Percentiles rank a stretch among this genome's conserved stretches.
These are phyloP conservation scores for Salvia hispanica DNA, from an alignment of 257 asterid species.

Conservation along the genomic window DNA sequence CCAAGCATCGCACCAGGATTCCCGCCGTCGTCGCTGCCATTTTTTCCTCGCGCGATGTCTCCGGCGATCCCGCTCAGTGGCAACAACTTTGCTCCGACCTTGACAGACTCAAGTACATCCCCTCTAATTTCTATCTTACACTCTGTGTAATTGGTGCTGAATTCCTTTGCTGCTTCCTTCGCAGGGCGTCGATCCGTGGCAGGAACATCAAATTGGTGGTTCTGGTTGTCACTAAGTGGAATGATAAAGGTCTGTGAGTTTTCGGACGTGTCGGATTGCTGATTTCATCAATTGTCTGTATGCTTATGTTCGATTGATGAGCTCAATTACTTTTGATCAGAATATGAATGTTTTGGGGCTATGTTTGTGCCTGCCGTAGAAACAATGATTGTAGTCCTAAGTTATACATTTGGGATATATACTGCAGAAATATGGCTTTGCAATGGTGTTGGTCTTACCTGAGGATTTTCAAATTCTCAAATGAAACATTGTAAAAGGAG, in stretches of 20 bases:
- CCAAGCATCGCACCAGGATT: conserved; percentile 89
- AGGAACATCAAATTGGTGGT: conserved; percentile 84
- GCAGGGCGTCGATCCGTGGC: conserved; percentile 71
- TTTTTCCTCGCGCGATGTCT: conserved; percentile 64
- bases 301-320: conserved; percentile 20
- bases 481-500: background rate
- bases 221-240: conserved; percentile 65
- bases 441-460: conserved; percentile 6
- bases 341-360: too few relatives aligned
- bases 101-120: conserved; percentile 73
- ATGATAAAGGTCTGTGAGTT: conserved; percentile 59
- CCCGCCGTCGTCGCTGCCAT: conserved; percentile 89
- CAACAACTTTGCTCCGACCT: conserved; percentile 92
- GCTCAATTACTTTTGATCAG: conserved; percentile 15
- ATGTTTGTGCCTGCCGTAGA: conserved; percentile 7
- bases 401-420: conserved; percentile 5
- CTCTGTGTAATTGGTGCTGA: background rate
- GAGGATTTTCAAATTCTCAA: background rate
- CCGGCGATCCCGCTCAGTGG: conserved; percentile 97
- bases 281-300: conserved; percentile 5
- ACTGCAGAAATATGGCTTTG: conserved; percentile 17
- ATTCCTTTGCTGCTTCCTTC: background rate
- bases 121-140: background rate
- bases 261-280: background rate
- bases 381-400: background rate